These are phyloP conservation scores for Panaeolus cyanescens DNA, from an alignment of 768 basidiomycete species.

Conservation along the genomic window DNA sequence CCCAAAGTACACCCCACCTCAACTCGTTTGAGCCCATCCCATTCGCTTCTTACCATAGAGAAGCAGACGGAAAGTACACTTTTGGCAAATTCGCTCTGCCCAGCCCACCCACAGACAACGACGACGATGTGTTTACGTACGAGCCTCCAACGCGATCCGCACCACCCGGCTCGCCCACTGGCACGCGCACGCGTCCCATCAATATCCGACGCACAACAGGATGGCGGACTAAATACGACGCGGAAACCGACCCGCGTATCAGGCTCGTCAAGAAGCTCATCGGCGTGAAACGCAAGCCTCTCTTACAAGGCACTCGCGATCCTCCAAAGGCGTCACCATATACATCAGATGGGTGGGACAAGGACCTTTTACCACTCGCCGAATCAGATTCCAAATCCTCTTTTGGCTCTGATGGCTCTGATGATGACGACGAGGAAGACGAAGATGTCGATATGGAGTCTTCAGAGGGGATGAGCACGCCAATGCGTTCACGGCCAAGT, in stretches of 20 bases:
- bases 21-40: slow-evolving; percentile 72
- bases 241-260: slow-evolving; percentile 71
- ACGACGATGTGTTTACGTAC: slow-evolving; percentile 25
- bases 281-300: slow-evolving; percentile 67
- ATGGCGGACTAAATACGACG: slow-evolving; percentile 59
- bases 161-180: slow-evolving; percentile 13
- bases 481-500: slow-evolving; percentile 50
- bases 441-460: slow-evolving; percentile 26
- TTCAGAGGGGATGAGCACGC: slow-evolving; percentile 17
- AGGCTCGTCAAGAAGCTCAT: slow-evolving; percentile 68
- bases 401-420: slow-evolving; percentile 35
- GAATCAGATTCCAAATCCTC: slow-evolving; percentile 32
- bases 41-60: slow-evolving; percentile 63
- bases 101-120: slow-evolving; percentile 59
- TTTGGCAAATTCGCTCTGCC: slow-evolving; percentile 74
- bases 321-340: slow-evolving; percentile 39
- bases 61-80: slow-evolving; percentile 73
- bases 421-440: slow-evolving; percentile 37
- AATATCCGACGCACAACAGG: not conserved
- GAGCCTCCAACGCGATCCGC: slow-evolving; percentile 14
- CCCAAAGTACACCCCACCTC: slow-evolving; percentile 13
- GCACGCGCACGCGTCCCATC: slow-evolving; percentile 6
- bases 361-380: slow-evolving; percentile 25
- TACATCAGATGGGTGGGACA: slow-evolving; percentile 51
- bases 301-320: slow-evolving; percentile 31